Evolutionary conservation across 208 protist species (phyloP), one percentile per base, ranked within the genome.

Genomic region (Strigomonas culicis): DNA sequence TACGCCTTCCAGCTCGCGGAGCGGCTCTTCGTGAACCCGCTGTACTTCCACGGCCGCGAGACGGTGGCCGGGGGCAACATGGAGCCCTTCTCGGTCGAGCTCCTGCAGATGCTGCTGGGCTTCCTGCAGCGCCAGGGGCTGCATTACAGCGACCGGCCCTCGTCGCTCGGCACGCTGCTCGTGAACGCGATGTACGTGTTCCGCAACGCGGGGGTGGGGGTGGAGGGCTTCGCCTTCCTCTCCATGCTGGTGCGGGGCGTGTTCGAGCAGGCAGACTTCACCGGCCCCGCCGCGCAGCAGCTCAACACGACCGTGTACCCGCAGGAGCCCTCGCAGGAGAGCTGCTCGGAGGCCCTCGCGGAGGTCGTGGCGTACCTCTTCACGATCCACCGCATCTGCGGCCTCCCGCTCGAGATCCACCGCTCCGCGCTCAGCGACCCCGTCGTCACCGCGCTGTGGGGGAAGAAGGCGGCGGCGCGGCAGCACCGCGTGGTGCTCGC

Each of bases 311-410:
- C 63, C 51, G 68, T 70, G 53, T 70, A 77, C 59, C 43, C 43
- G 11, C 19, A 47, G 21, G 49, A 31, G 56, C 61, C 61, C 17
- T 3, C 41, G 21, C 50, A 57, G 34, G 49, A 68, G 36, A 55
- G 55, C 32, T 75, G 73, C 69, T 75, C 62, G 62, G 80, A 93
- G 67, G 75, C 79, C 46, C 59, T 87, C 31, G 76, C 71, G 27
- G 84, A 93, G 63, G 63, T 90, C 19, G 68, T 95, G 53, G 82
- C 85, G 19, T 92, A 93, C 72, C 70, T 92, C 46, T 90, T 92
- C 63, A 89, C 86, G 10, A 66, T 69, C 8, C 73, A 93, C 66
- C 79, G 79, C 34, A 79, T 81, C 67, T 92, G 81, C 62, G 83
- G 83, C 25, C 73, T 90, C 19, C 86, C 82, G 46, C 76, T 96